Evolutionary conservation across 2,329 filamentous ascomycete genomes (phyloP).

Genomic region (Apiospora phragmitis): DNA sequence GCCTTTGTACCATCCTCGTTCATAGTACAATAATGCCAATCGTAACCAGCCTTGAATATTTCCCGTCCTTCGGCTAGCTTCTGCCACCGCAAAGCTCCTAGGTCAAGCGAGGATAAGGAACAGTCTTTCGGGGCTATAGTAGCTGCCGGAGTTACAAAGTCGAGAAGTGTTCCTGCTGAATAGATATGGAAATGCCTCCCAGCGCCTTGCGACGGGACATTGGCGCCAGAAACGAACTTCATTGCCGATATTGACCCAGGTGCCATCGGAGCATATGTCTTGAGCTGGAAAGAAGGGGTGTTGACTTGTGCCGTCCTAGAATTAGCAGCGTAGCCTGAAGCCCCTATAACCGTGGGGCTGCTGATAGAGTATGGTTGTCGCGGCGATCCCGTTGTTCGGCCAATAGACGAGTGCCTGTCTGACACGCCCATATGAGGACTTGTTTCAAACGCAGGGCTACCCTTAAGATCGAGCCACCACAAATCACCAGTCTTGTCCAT

Average conservation of each 20-base stretch:
- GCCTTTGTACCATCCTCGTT: constrained; percentile 94
- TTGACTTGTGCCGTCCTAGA: constrained; percentile 68
- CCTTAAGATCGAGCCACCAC: constrained; percentile 96
- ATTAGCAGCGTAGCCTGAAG: constrained; percentile 67
- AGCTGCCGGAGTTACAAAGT: constrained; percentile 90
- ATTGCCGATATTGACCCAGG: constrained; percentile 88
- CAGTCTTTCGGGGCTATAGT: constrained; percentile 86
- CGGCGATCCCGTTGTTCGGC: constrained; percentile 49
- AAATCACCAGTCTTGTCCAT: constrained; percentile 97
- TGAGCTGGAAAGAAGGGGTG: constrained; percentile 64
- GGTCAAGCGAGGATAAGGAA: constrained; percentile 83
- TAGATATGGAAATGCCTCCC: constrained; percentile 96
- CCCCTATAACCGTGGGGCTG: constrained; percentile 52
- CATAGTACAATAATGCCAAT: constrained; percentile 98
- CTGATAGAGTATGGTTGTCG: constrained; percentile 53
- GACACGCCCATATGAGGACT: constrained; percentile 57
- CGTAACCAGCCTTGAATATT: constrained; percentile 86
- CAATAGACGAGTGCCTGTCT: constrained; percentile 45
- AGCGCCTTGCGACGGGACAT: constrained; percentile 83
- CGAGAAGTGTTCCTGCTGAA: constrained; percentile 86
- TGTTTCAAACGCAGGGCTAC: constrained; percentile 80
- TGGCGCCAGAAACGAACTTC: constrained; percentile 84
- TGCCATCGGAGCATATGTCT: constrained; percentile 77
- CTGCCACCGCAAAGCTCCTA: constrained; percentile 88
- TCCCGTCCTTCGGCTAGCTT: constrained; percentile 92